phyloP scores from a whole-genome alignment of 2,329 filamentous ascomycete species.

The Ustulina deusta region DNA sequence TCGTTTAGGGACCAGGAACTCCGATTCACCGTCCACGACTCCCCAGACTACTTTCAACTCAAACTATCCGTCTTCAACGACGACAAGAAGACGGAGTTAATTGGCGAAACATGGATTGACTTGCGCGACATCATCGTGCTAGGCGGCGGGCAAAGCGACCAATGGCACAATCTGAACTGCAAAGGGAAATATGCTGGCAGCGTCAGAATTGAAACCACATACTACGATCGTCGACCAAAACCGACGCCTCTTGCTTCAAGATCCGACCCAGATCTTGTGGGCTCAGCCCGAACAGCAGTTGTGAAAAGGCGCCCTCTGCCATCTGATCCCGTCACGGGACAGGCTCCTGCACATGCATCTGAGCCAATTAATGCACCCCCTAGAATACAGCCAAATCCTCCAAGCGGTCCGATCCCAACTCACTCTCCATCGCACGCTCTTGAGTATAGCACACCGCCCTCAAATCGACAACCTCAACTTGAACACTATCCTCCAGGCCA shows the following conservation, averaged over 20 bases:
- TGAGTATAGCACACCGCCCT: conserved; percentile 62
- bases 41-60: conserved; percentile 93
- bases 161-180: conserved; percentile 89
- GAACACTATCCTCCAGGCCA: conserved; percentile 55
- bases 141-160: conserved; percentile 92
- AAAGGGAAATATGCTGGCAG: conserved; percentile 97
- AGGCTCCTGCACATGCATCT: conserved; percentile 57
- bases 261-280: conserved; percentile 48
- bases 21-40: conserved; percentile 95
- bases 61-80: conserved; percentile 98
- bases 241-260: conserved; percentile 58
- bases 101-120: conserved; percentile 93
- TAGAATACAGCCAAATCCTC: conserved; percentile 59
- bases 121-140: conserved; percentile 82
- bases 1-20: conserved; percentile 90
- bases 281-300: conserved; percentile 60
- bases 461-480: conserved; percentile 50
- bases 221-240: conserved; percentile 87
- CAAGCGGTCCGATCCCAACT: conserved; percentile 58
- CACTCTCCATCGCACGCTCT: conserved; percentile 66
- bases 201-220: conserved; percentile 94
- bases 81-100: conserved; percentile 96
- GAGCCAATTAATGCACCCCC: conserved; percentile 62
- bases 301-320: conserved; percentile 89
- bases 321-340: conserved; percentile 76